Evolutionary conservation across 768 basidiomycete species (phyloP), one percentile per base, ranked within the genome.

Genomic region (Tylopilus plumbeoviolaceoides): DNA sequence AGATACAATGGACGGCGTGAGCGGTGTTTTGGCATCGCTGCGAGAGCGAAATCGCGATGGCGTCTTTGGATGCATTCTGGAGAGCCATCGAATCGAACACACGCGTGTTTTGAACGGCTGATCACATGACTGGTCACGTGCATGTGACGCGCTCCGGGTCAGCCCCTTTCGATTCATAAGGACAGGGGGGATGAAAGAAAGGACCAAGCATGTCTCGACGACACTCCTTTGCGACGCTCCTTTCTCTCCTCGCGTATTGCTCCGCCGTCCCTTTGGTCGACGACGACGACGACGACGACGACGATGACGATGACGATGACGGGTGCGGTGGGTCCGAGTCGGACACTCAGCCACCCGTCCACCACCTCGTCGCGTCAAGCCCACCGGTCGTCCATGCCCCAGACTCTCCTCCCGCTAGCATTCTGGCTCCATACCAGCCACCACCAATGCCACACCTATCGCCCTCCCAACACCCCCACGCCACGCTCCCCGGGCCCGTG

Each of bases 1-100:
- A 7, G 74, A 56, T 23, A 74, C 59, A 44, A 78, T 53, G 15
- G 76, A 76, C 4, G 77, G 75, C 0, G 77, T 78, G 14, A 79
- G 68, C 0, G 78, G 79, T 0, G 78, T 78, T 44, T 74, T 78
- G 11, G 77, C 70, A 53, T 77, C 77, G 49, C 77, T 78, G 49
- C 77, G 75, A 27, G 77, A 75, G 2, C 78, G 72, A 47, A 71
- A 72, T n/a, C 74, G 69, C 17, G 73, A 65, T 2, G 78, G 78
- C 5, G 78, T 79, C 57, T 76, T 78, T 1, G 78, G 77, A 10
- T 49, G 59, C 50, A 35, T 61, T 30, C 30, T 11, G n/a, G n/a
- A n/a, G n/a, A n/a, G n/a, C n/a, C n/a, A n/a, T 7, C 30, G 30
- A 30, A 30, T 8, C 8, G 30, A 11, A 30, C 23, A 7, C 5